Evolutionary conservation across 768 basidiomycete species (phyloP).

Genomic region (Psilocybe azurescens): DNA sequence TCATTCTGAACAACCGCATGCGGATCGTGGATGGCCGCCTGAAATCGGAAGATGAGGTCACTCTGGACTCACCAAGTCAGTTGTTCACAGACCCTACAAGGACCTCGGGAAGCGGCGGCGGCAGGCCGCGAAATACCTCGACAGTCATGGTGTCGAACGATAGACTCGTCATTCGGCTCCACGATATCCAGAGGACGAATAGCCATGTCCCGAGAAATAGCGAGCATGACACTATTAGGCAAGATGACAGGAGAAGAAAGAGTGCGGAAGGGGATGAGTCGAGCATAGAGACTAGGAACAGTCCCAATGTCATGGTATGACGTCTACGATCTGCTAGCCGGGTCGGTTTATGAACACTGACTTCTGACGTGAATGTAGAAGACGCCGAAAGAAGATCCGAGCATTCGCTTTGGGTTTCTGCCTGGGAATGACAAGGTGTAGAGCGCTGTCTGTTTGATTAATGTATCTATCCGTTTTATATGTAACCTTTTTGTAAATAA

Average conservation of each 20-base stretch:
- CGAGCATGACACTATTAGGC: background rate
- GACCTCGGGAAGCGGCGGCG: background rate
- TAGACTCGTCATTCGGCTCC: constrained; percentile 17
- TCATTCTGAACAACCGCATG: constrained; percentile 34
- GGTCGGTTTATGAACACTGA: background rate
- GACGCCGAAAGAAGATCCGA: constrained; percentile 5
- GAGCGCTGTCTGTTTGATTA: background rate
- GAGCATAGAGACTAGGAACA: background rate
- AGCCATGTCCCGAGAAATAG: background rate
- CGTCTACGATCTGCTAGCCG: background rate
- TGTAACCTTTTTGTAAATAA: background rate
- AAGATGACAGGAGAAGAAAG: background rate
- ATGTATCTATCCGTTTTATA: background rate
- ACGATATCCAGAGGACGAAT: constrained; percentile 12
- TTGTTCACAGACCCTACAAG: background rate
- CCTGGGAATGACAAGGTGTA: background rate
- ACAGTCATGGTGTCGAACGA: constrained; percentile 20
- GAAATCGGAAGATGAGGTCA: background rate
- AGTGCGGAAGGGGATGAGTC: background rate
- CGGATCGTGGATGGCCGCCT: constrained; percentile 9
- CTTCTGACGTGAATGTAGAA: background rate
- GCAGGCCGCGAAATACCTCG: constrained; percentile 1
- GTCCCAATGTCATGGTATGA: background rate
- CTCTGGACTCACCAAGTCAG: background rate
- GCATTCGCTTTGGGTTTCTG: background rate